Base-by-base conservation (phyloP, 163 green algal species). In the Scenedesmus sp. region DNA sequence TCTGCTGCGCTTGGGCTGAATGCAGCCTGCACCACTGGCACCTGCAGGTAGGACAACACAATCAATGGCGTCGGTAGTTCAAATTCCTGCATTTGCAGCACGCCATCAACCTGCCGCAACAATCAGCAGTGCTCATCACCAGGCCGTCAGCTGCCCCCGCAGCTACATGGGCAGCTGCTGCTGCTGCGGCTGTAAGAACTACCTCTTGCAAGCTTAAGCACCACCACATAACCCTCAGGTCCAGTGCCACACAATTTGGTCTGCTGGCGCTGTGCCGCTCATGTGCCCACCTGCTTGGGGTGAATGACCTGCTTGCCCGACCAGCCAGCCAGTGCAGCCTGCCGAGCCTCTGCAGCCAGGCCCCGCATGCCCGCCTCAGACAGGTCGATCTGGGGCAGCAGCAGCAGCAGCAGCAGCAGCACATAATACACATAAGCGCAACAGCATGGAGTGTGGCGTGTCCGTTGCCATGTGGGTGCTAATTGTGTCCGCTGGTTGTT, bases 251-350 rank as follows among this genome's bases (percentile, higher is more conserved):
- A 64, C 10, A 10, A 20, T 13, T 73, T 18, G 10, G 10, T 5
- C 3, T 73, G 64, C 70, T 79, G 70, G 23, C 46, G 70, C 70
- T 79, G 34, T 46, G 70, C 70, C 13, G 13, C 26, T 86, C 81
- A 15, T 13, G 16, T 54, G 52, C 79, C 54, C 34, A 92, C 88
- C 88, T 92, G 88, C 62, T 77, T 88, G 7, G 91, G 91, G 73
- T 94, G 91, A 23, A 94, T 94, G 79, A 94, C 86, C 62, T 94
- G 91, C 73, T 94, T 93, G 34, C 91, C 91, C 13, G 56, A 82
- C 57, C 60, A 94, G 5, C 91, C 91, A 13, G 79, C 70, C 84
- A 86, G 64, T 3, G 88, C 84, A 56, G 76, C 91, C 54, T 91
- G 59, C 26, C 60, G 55, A 15, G 91, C 84, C 60, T 94, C 91